A percentile compares a stretch with the other conserved stretches of the same genome.
These are phyloP conservation scores for Gnomoniopsis sp. DNA, from an alignment of 2,329 filamentous ascomycete genomes.

Conservation along the genomic window DNA sequence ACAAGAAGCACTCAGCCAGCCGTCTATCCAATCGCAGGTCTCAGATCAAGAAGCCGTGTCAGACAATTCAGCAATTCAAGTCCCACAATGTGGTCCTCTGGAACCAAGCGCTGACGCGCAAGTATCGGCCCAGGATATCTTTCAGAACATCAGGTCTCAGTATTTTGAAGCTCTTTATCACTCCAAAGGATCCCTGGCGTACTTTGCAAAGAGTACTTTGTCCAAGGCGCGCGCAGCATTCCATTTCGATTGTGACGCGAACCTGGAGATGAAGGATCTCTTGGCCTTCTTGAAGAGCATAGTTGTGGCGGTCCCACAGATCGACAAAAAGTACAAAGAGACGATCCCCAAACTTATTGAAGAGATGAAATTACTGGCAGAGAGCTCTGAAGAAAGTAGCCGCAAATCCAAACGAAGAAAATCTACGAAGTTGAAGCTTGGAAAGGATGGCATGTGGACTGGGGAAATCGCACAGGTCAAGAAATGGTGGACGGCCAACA, in stretches of 20 bases:
- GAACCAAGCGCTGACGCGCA: conserved; percentile 26
- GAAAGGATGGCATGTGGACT: conserved; percentile 66
- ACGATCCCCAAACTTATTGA: conserved; percentile 61
- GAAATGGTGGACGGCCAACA: conserved; percentile 66
- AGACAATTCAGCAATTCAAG: background rate
- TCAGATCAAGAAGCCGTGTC: background rate
- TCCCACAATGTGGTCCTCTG: conserved; percentile 7
- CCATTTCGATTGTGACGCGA: conserved; percentile 58
- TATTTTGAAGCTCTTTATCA: conserved; percentile 61
- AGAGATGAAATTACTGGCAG: conserved; percentile 52
- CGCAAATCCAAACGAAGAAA: conserved; percentile 47
- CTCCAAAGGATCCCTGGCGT: conserved; percentile 72
- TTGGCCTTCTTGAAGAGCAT: conserved; percentile 67
- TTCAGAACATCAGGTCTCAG: conserved; percentile 55
- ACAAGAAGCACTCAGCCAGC: conserved; percentile 19
- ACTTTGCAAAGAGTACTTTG: conserved; percentile 79
- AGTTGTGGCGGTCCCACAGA: conserved; percentile 61
- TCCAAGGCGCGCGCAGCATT: conserved; percentile 72
- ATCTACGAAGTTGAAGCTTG: conserved; percentile 62
- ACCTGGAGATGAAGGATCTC: conserved; percentile 59
- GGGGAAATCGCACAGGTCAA: conserved; percentile 62
- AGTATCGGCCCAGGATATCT: conserved; percentile 49
- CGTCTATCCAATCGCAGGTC: background rate
- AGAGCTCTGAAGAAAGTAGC: conserved; percentile 50
- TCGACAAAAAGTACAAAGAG: conserved; percentile 79